phyloP scores from a whole-genome alignment of 2,329 filamentous ascomycete species.

The Rutstroemia sp. region DNA sequence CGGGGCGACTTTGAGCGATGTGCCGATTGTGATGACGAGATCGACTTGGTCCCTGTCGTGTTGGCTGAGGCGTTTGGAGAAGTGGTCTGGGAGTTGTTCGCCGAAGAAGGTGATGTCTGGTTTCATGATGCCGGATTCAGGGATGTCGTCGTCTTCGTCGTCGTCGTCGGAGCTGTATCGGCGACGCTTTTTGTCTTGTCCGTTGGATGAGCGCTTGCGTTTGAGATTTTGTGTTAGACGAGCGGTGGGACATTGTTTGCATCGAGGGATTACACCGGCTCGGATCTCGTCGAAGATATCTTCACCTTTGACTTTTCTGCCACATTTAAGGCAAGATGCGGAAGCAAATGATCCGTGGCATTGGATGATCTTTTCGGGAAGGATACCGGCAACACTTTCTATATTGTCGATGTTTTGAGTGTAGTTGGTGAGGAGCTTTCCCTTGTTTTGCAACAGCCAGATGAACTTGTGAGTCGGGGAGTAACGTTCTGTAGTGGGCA shows the following conservation, averaged over 20 bases:
- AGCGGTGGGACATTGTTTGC: slow-evolving; percentile 57
- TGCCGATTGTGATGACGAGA: slow-evolving; percentile 91
- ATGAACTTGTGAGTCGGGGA: slow-evolving; percentile 95
- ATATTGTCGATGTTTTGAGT: slow-evolving; percentile 99
- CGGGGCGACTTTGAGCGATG: slow-evolving; percentile 89
- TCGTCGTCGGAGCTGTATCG: slow-evolving; percentile 27
- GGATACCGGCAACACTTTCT: slow-evolving; percentile 78
- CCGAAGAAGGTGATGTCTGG: slow-evolving; percentile 98
- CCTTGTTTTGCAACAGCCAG: slow-evolving; percentile 75
- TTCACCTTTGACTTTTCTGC: slow-evolving; percentile 65
- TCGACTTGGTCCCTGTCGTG: slow-evolving; percentile 76
- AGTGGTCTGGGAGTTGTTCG: slow-evolving; percentile 77
- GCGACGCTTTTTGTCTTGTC: slow-evolving; percentile 38
- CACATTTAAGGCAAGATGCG: slow-evolving; percentile 80
- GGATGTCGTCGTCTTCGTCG: slow-evolving; percentile 55
- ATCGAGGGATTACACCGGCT: slow-evolving; percentile 68
- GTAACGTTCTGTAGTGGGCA: slow-evolving; percentile 72
- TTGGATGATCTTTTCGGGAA: slow-evolving; percentile 76
- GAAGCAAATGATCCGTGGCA: slow-evolving; percentile 96
- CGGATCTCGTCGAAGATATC: slow-evolving; percentile 74
- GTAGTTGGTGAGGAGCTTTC: slow-evolving; percentile 91
- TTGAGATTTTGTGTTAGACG: slow-evolving; percentile 44
- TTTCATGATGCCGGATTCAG: slow-evolving; percentile 76
- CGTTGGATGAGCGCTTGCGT: slow-evolving; percentile 47
- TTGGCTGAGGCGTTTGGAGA: slow-evolving; percentile 72